A percentile compares a stretch with the other conserved stretches of the same genome.
These are phyloP conservation scores for Fusarium sp. DNA, from an alignment of 2,329 filamentous ascomycete genomes.

Conservation along the genomic window DNA sequence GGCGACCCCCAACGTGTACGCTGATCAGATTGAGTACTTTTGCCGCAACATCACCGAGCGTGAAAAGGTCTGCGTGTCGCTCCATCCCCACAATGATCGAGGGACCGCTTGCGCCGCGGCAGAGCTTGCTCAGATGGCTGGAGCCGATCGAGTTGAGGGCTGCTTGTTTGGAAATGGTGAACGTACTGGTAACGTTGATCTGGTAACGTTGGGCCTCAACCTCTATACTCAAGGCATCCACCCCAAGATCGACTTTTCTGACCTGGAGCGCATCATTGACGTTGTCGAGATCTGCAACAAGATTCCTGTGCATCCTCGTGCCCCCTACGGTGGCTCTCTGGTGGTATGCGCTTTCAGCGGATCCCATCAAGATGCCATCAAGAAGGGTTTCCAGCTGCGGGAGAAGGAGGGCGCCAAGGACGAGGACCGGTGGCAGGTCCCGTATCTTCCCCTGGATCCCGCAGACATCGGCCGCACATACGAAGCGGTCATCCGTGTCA, in stretches of 20 bases:
- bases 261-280: conserved; percentile 88
- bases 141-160: conserved; percentile 93
- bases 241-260: conserved; percentile 90
- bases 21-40: conserved; percentile 97
- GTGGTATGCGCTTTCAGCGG: conserved; percentile 95
- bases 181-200: conserved; percentile 94
- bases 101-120: conserved; percentile 92
- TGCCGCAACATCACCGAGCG: conserved; percentile 87
- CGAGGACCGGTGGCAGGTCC: conserved; percentile 85
- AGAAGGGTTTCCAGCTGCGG: conserved; percentile 87
- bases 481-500: conserved; percentile 97
- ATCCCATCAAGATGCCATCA: conserved; percentile 95
- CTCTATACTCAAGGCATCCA: conserved; percentile 94
- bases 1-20: conserved; percentile 94
- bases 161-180: conserved; percentile 95
- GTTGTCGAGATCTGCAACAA: conserved; percentile 94
- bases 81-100: conserved; percentile 96
- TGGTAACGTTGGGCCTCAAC: conserved; percentile 93
- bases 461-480: conserved; percentile 96
- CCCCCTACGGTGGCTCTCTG: conserved; percentile 91
- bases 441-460: conserved; percentile 94
- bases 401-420: conserved; percentile 71
- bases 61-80: conserved; percentile 90
- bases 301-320: conserved; percentile 91
- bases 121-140: conserved; percentile 96